Percentiles rank a stretch among this genome's conserved stretches.
Conservation (phyloP, 495 filamentous ascomycete genomes). For the Neurospora sp. region DNA sequence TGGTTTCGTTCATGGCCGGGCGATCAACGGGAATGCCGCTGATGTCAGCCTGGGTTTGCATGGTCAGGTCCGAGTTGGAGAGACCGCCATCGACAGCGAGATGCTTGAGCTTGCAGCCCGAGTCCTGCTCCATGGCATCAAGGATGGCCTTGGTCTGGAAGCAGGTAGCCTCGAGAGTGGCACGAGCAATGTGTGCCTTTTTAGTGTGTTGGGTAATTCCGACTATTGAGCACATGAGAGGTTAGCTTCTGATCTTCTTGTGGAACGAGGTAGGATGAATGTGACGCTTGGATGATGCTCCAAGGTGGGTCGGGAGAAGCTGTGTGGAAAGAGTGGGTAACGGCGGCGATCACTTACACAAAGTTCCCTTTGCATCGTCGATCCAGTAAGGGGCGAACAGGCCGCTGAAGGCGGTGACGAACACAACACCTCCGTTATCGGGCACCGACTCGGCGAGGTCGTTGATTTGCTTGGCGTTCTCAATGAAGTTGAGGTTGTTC, state of each 20-base stretch:
- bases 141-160: constrained; percentile 93
- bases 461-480: constrained; percentile 66
- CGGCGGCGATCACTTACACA: constrained; percentile 48
- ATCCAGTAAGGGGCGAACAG: constrained; percentile 99
- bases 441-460: constrained; percentile 70
- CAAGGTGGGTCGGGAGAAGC: not conserved
- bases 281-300: constrained; percentile 1
- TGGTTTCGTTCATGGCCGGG: constrained; percentile 88
- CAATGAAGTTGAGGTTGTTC: constrained; percentile 81
- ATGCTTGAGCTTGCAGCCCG: constrained; percentile 59
- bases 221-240: constrained; percentile 29
- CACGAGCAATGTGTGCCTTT: constrained; percentile 83
- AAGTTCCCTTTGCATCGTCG: constrained; percentile 85
- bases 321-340: not conserved
- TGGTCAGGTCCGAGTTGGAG: constrained; percentile 86
- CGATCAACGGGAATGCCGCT: constrained; percentile 81
- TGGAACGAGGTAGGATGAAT: not conserved
- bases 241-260: constrained; percentile 3
- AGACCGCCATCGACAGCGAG: constrained; percentile 91
- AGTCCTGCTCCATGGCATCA: constrained; percentile 90
- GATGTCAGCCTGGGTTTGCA: constrained; percentile 94
- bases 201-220: constrained; percentile 89
- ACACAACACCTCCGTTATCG: constrained; percentile 87
- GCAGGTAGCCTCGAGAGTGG: constrained; percentile 90
- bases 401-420: constrained; percentile 93